Base-by-base conservation (phyloP, 2,329 filamentous ascomycete genomes). In the Huntiella abstrusa region DNA sequence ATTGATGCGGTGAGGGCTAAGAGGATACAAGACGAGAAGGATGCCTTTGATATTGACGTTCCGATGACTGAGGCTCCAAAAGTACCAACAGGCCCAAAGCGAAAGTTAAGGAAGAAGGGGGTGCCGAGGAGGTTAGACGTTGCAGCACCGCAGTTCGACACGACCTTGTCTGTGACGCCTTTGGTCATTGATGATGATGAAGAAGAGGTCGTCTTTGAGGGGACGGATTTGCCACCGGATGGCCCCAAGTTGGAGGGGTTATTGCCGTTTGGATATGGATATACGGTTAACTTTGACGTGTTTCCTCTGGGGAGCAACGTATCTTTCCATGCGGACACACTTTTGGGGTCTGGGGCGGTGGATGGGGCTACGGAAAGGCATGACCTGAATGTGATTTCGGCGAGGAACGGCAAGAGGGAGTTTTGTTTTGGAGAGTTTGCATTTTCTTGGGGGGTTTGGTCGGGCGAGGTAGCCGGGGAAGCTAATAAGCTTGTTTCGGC, bases 231-330 rank as follows among this genome's bases (percentile, higher is more conserved):
- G 3, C 17, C 32, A 12, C 35, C n/a, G 33, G 49, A 40, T 53
- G 57, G 5, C 52, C 52, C 3, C 39, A 64, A 56, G 39, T 52
- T 79, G n/a, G 53, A 56, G 8, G 73, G 74, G 1, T 59, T 80
- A 5, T 73, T 70, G 0, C 71, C 73, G 1, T 77, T 73, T 55
- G 75, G 75, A 1, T 73, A 71, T 1, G 64, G 67, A 17, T 80
- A 79, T 55, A 71, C 73, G 0, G 66, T 70, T 33, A 68, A 80
- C 54, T 80, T 80, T 51, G 73, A 78, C 40, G 58, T 73, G 4
- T 75, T 77, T 45, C 74, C 75, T 13, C 59, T 80, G 28, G 67
- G 70, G 35, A 54, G 58, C 5, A 68, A 68, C 3, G 64, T 71
- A 0, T 78, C 68, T 56, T 79, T 80, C 45, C 74, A 78, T 46